Evolutionary conservation across 2,329 filamentous ascomycete species (phyloP), one percentile per base, ranked within the genome.

Genomic region (Chaetomiaceae sp.): DNA sequence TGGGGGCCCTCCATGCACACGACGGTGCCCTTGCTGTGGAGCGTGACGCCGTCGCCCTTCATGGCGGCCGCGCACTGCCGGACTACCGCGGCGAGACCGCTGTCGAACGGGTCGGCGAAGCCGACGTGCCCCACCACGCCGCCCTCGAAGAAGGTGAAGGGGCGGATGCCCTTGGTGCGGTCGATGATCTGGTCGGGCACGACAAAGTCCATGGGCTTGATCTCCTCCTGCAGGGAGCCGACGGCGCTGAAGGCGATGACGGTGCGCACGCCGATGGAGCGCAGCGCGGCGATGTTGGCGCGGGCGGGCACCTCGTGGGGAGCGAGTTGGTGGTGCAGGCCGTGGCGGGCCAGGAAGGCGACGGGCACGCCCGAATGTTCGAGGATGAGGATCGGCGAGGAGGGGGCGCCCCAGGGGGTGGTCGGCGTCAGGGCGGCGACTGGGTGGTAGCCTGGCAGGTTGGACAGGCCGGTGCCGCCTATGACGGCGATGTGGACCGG

Each of bases 1-100:
- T 96, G 91, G 19, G 94, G 94, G n/a, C 94, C 94, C 80, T 99
- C 94, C 88, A 99, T 99, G 75, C 91, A 96, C 64, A 99, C 79
- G 56, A 97, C 74, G 2, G 87, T 89, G 40, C 92, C 94, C 62
- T 82, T 84, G 63, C 89, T 85, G 71, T 99, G 94, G 63, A 97
- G 74, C 15, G 81, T 81, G 17, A 96, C 88, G 48, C 89, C 89
- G 5, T 96, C 90, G 45, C 92, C 91, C 64, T 89, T 82, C 69
- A 96, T 79, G 54, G 79, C 75, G 57, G 78, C 73, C 11, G 91
- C 91, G 69, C 91, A 96, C 53, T 79, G 77, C 66, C 85, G 80
- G 57, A 97, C 87, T 11, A 96, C 79, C 65, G 84, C 79, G 25
- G 87, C 88, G 47, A 97, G 77, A 51, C 80, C 77, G 62, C 79